Evolutionary conservation across 768 basidiomycete genomes (phyloP).

Genomic region (Tephrocybe rancida): DNA sequence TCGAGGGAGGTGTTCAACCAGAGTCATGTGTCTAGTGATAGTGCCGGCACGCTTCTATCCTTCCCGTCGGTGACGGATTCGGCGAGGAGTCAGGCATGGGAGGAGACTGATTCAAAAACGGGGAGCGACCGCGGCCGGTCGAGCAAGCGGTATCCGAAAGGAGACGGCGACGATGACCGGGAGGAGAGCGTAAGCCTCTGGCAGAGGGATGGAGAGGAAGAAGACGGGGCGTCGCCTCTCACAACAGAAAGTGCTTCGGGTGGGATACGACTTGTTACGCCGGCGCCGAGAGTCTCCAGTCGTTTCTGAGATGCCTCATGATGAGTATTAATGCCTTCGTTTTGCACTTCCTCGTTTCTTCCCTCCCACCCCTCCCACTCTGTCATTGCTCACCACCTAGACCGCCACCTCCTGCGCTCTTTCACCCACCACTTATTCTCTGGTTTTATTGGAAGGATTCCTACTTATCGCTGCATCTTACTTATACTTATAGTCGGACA

Average conservation of each 20-base stretch:
- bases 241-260: slow-evolving; percentile 7
- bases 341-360: neutral
- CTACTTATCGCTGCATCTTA: slow-evolving; percentile 7
- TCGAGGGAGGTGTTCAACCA: slow-evolving; percentile 38
- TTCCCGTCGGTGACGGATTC: slow-evolving; percentile 60
- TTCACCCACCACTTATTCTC: neutral
- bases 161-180: slow-evolving; percentile 52
- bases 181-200: slow-evolving; percentile 66
- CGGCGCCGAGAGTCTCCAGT: slow-evolving; percentile 3
- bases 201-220: slow-evolving; percentile 28
- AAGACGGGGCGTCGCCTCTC: slow-evolving; percentile 8
- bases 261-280: slow-evolving; percentile 20
- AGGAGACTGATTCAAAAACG: slow-evolving; percentile 31
- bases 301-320: slow-evolving; percentile 12
- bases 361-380: neutral
- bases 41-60: slow-evolving; percentile 39
- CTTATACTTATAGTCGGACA: slow-evolving; percentile 15
- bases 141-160: slow-evolving; percentile 49
- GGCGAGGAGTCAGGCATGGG: slow-evolving; percentile 41
- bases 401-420: neutral
- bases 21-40: slow-evolving; percentile 22
- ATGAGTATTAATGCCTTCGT: neutral
- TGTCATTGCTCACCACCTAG: neutral
- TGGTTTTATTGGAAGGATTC: slow-evolving; percentile 7
- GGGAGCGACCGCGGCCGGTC: slow-evolving; percentile 36